These are phyloP conservation scores for Mycosphaerella sp. DNA, from an alignment of 2,329 filamentous ascomycete species.

Conservation along the genomic window DNA sequence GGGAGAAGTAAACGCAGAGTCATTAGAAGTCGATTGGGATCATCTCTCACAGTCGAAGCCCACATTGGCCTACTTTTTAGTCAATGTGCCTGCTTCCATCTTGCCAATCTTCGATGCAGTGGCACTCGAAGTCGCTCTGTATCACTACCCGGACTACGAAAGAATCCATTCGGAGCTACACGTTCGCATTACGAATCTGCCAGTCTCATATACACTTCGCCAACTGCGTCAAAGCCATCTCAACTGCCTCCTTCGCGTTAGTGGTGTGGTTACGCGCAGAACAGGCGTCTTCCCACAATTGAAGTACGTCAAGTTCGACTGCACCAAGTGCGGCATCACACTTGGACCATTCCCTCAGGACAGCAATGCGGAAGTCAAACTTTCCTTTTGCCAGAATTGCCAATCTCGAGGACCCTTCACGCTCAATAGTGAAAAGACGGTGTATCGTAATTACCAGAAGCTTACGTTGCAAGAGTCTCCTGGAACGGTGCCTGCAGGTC, in stretches of 20 bases:
- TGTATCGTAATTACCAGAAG: slow-evolving; percentile 98
- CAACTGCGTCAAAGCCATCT: slow-evolving; percentile 92
- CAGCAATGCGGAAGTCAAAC: slow-evolving; percentile 91
- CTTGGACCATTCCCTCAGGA: slow-evolving; percentile 97
- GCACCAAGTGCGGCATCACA: slow-evolving; percentile 83
- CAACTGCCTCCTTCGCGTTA: slow-evolving; percentile 91
- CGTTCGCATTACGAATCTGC: slow-evolving; percentile 90
- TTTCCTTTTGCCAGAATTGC: slow-evolving; percentile 93
- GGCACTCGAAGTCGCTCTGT: slow-evolving; percentile 89
- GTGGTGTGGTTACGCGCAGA: slow-evolving; percentile 87
- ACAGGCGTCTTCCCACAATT: slow-evolving; percentile 96
- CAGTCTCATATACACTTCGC: slow-evolving; percentile 88
- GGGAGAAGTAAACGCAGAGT: slow-evolving; percentile 96
- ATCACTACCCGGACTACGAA: slow-evolving; percentile 97
- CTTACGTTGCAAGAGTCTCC: slow-evolving; percentile 95
- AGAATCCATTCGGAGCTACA: slow-evolving; percentile 97
- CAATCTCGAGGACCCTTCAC: slow-evolving; percentile 93
- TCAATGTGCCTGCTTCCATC: slow-evolving; percentile 91
- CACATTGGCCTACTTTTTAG: slow-evolving; percentile 89
- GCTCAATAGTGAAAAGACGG: slow-evolving; percentile 92
- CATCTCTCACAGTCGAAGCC: slow-evolving; percentile 87
- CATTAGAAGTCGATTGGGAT: slow-evolving; percentile 91
- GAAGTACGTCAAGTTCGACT: slow-evolving; percentile 98
- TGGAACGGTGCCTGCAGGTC: slow-evolving; percentile 91
- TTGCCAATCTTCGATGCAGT: slow-evolving; percentile 95